Conservation (phyloP, 1,139 yeast genomes). For the Diutina ranongensis region DNA sequence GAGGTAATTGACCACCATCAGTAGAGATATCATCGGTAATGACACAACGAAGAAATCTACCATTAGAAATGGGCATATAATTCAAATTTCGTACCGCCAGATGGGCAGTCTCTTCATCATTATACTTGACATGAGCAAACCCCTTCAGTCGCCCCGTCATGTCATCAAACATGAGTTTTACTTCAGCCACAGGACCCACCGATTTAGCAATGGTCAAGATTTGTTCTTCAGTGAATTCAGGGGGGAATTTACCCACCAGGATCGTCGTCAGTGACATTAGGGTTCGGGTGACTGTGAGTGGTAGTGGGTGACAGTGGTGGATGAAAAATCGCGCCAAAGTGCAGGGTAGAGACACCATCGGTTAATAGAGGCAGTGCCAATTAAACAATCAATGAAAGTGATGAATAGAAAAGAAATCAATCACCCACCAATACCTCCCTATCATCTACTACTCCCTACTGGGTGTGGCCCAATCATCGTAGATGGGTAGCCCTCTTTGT, state of each 20-base stretch:
- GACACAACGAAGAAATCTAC: constrained; percentile 51
- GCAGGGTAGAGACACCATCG: background rate
- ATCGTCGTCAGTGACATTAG: background rate
- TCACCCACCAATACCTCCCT: too few relatives aligned
- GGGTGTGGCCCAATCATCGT: too few relatives aligned
- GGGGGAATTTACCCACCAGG: constrained; percentile 6
- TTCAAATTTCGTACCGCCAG: constrained; percentile 86
- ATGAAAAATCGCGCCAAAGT: background rate
- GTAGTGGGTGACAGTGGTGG: background rate
- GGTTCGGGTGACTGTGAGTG: too few relatives aligned
- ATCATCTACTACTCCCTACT: too few relatives aligned
- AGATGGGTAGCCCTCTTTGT: too few relatives aligned
- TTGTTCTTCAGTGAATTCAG: constrained; percentile 68
- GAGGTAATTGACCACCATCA: constrained; percentile 13
- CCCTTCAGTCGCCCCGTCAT: constrained; percentile 89
- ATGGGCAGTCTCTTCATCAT: constrained; percentile 69
- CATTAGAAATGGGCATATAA: constrained; percentile 62
- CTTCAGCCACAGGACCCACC: constrained; percentile 76
- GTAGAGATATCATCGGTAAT: constrained; percentile 37
- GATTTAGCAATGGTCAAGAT: constrained; percentile 66
- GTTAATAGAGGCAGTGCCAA: too few relatives aligned
- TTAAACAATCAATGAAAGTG: too few relatives aligned
- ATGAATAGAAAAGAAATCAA: too few relatives aligned
- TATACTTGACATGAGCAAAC: constrained; percentile 76
- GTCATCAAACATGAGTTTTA: constrained; percentile 74